Percentiles rank a stretch among this genome's conserved stretches.
Conservation (phyloP, 1,284 basidiomycete genomes). For the Coniferiporia weirii region DNA sequence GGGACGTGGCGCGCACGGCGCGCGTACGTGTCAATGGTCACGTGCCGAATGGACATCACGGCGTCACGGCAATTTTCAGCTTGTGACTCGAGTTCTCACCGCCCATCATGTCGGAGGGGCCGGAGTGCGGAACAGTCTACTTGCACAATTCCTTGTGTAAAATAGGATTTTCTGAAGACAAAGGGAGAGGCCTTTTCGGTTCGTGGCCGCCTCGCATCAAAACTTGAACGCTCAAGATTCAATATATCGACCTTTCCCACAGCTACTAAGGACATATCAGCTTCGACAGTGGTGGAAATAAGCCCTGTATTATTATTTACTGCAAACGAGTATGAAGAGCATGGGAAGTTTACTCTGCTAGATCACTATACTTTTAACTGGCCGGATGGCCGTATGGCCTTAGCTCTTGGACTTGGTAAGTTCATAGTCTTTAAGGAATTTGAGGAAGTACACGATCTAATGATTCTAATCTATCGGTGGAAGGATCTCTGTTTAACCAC, state of each 20-base stretch:
- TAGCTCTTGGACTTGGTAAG: slow-evolving; percentile 83
- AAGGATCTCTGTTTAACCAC: slow-evolving; percentile 82
- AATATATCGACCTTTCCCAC: neutral
- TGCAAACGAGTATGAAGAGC: slow-evolving; percentile 63
- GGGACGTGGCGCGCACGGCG: too few relatives aligned
- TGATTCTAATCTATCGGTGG: slow-evolving; percentile 1
- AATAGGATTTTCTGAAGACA: slow-evolving; percentile 36
- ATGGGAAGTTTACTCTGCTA: slow-evolving; percentile 68
- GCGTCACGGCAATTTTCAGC: neutral
- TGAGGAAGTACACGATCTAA: neutral
- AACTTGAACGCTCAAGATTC: neutral
- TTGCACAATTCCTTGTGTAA: slow-evolving; percentile 22
- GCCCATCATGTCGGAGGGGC: neutral
- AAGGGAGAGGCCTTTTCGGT: slow-evolving; percentile 67
- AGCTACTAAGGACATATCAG: slow-evolving; percentile 58
- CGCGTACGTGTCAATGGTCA: neutral
- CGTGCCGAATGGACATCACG: neutral
- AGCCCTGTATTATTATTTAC: slow-evolving; percentile 82
- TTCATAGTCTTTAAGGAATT: neutral
- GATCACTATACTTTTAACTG: slow-evolving; percentile 88
- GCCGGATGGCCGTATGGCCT: slow-evolving; percentile 75
- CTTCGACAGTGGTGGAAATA: slow-evolving; percentile 70
- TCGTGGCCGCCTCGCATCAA: slow-evolving; percentile 14
- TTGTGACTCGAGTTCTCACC: too few relatives aligned
- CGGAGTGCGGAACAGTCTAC: neutral